Evolutionary conservation across 495 filamentous ascomycete genomes (phyloP), one percentile per base, ranked within the genome.

Genomic region (Daldinia bambusicola): DNA sequence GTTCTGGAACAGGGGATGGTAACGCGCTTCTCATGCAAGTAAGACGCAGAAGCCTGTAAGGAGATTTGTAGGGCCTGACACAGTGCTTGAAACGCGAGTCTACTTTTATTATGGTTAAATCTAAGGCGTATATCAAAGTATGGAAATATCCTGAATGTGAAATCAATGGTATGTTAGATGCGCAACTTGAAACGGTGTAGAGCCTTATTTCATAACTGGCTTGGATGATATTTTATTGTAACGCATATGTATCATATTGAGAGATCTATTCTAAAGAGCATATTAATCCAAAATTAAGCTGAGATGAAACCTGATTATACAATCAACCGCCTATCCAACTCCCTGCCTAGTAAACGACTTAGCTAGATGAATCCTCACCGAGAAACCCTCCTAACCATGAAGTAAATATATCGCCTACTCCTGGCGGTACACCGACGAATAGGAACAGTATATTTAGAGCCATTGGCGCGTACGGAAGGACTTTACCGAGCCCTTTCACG

Each of bases 381-480:
- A 53, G 12, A 6, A 53, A 22, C n/a, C 26, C 50, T 1, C 50
- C 50, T 7, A 32, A 1, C 50, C 26, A 53, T n/a, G 50, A 32
- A 31, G 26, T 53, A 14, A 53, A 53, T 26, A 53, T 6, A 31
- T 53, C 50, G 8, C 50, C 50, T n/a, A 53, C 50, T 1, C 50
- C 50, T 1, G 50, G 50, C 2, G 50, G 26, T 22, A 53, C 50
- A 22, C 50, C 26, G 50, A 53, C 50, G 26, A 53, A 32, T n/a
- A 53, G 50, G n/a, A 53, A 22, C 6, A 53, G 50, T 53, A 53
- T 53, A 10, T 53, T 53, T 18, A 53, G 20, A 16, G 50, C 50
- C 13, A 53, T 30, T 32, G 50, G 50, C 22, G 50, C 50, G 13
- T 26, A 53, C 26, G 50, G 50, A 8, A 52, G 50, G 13, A 18